Base-by-base conservation (phyloP, 2,329 filamentous ascomycete genomes). In the Zopfia rhizophila region DNA sequence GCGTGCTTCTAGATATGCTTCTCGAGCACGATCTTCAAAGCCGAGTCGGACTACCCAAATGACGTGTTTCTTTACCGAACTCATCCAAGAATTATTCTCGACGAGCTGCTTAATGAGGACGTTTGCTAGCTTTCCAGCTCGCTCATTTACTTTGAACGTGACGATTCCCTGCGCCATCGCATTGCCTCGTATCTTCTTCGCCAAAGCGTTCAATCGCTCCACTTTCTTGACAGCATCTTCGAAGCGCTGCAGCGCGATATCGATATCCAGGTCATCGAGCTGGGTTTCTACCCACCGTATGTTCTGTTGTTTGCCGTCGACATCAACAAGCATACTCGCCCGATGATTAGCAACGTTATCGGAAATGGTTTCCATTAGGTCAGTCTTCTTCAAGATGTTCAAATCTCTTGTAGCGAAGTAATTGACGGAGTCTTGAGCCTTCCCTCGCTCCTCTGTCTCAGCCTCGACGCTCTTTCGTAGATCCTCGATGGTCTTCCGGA, bases 271-370 rank as follows among this genome's bases (percentile, higher is more conserved):
- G 65, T 96, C 91, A 66, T 99, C 94, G 70, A 99, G 89, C 73
- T 97, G 91, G 39, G 86, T 85, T 69, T 99, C 94, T 0, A 99
- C 91, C 91, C 91, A 97, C 40, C 93, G 89, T 33, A 99, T 81
- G 67, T 94, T 97, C 68, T 97, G 91, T 70, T 97, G 92, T 63
- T 96, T 96, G 36, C 94, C 94, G 63, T 97, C 94, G 11, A 96
- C 90, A 61, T 99, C 94, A 57, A 99, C 92, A 43, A 96, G 83
- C 75, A 96, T 88, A 51, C 79, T 83, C 13, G 76, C 75, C 27
- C 78, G 76, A 68, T 95, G 90, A 65, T 91, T 91, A 60, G 88
- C 85, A 52, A 87, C 85, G 2, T 65, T 71, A 4, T 73, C 71
- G 4, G 90, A 91, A 7, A 91, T 74, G 6, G 84, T 88, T 65